Base-by-base conservation (phyloP, 768 basidiomycete genomes). In the Kwoniella sp. region DNA sequence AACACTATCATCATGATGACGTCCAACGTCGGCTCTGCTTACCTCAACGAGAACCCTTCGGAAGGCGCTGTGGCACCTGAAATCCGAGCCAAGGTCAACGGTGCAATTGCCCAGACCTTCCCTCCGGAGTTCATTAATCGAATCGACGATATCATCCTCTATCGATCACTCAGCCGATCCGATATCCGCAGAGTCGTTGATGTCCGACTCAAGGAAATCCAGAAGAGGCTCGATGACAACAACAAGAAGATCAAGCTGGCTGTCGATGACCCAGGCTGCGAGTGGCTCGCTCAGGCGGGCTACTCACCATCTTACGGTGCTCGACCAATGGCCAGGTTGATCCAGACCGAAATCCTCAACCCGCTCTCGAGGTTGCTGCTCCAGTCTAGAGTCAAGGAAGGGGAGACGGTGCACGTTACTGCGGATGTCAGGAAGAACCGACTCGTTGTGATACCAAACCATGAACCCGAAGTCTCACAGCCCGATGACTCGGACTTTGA, bases 291-390 rank as follows among this genome's bases (percentile, higher is more conserved):
- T 4, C 67, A 73, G 5, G 81, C 81, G 22, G 81, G 81, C 11
- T 82, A 79, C 67, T 76, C 74, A 28, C 80, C 92, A 0, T 82
- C 84, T 22, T 96, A 95, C 76, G 93, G 95, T 69, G 95, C 94
- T 61, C 87, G 95, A 47, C 96, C 95, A 0, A 85, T 97, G 68
- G 91, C 92, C 76, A 86, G 93, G 34, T 86, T 90, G 3, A 94
- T 99, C 70, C 94, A 96, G 82, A 88, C 86, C 72, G 92, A 97
- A 74, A 84, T 99, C 37, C 85, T 98, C 73, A 94, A 96, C 78
- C 95, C 94, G 13, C 83, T 98, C 38, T 91, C 92, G 17, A 83
- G 89, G 61, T 85, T 90, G 84, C 84, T 98, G 48, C 87, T 98
- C 54, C 89, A 91, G 45, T 90, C 90, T 71, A 86, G 87, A 48